phyloP scores from a whole-genome alignment of 2,329 filamentous ascomycete genomes.

The Zopfia rhizophila region DNA sequence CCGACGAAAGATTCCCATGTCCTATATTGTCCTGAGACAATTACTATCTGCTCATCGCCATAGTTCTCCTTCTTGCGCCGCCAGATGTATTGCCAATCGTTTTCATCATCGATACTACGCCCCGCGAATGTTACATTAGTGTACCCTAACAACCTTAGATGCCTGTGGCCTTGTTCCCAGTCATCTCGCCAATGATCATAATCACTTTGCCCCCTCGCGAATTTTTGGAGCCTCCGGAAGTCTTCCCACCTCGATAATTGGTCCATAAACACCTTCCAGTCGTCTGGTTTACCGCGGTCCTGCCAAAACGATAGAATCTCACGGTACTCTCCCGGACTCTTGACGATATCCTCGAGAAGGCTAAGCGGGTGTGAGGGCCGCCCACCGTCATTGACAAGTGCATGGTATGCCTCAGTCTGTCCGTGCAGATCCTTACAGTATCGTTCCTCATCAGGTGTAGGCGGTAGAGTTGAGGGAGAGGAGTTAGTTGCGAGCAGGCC shows the following conservation, averaged over 20 bases:
- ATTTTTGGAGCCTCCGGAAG: slow-evolving; percentile 34
- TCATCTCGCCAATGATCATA: slow-evolving; percentile 15
- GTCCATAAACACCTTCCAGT: slow-evolving; percentile 30
- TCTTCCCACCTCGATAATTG: slow-evolving; percentile 41
- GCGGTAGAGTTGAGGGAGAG: too few relatives aligned
- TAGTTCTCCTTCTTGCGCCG: slow-evolving; percentile 2
- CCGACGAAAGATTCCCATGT: slow-evolving; percentile 4
- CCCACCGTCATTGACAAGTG: slow-evolving; percentile 44
- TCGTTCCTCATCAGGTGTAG: too few relatives aligned
- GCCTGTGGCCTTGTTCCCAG: slow-evolving; percentile 3
- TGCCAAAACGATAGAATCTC: slow-evolving; percentile 43
- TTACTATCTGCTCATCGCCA: background rate
- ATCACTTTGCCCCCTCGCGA: slow-evolving; percentile 28
- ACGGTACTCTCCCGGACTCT: slow-evolving; percentile 29
- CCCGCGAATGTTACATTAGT: too few relatives aligned
- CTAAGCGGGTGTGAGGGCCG: slow-evolving; percentile 45
- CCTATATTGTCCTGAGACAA: background rate
- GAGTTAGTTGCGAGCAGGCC: too few relatives aligned
- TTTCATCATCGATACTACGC: too few relatives aligned
- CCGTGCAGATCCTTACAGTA: too few relatives aligned
- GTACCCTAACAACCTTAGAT: too few relatives aligned
- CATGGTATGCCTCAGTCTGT: slow-evolving; percentile 37
- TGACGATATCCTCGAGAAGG: slow-evolving; percentile 34
- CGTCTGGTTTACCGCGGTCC: background rate
- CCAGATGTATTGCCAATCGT: slow-evolving; percentile 2